Conservation (phyloP, 805 yeast genomes). For the Saccharomyces mikatae region DNA sequence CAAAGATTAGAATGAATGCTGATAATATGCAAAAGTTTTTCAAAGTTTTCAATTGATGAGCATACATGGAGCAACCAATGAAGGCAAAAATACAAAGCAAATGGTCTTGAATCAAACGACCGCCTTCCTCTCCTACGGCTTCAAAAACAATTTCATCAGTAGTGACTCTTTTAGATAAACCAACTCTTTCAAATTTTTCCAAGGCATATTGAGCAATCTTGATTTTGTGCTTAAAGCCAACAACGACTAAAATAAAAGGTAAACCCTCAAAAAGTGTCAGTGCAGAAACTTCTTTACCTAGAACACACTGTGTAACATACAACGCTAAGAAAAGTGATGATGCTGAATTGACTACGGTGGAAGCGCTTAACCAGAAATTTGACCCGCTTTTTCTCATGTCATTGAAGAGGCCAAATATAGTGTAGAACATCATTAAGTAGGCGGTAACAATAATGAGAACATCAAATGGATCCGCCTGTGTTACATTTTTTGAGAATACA, state of each 20-base stretch:
- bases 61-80: conserved; percentile 53
- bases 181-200: conserved; percentile 29
- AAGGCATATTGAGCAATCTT: conserved; percentile 56
- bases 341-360: conserved; percentile 69
- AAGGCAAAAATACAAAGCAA: conserved; percentile 64
- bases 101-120: conserved; percentile 57
- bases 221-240: conserved; percentile 85
- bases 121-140: conserved; percentile 33
- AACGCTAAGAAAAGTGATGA: conserved; percentile 80
- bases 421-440: conserved; percentile 80
- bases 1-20: conserved; percentile 61
- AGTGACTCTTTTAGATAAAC: conserved; percentile 27
- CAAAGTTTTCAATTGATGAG: conserved; percentile 62
- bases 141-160: conserved; percentile 27
- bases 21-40: conserved; percentile 73
- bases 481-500: conserved; percentile 40
- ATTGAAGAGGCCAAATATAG: conserved; percentile 62
- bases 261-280: conserved; percentile 79
- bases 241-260: conserved; percentile 84
- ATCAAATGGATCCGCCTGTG: conserved; percentile 80
- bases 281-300: conserved; percentile 58
- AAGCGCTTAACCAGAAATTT: conserved; percentile 75
- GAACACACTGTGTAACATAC: conserved; percentile 46
- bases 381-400: conserved; percentile 77
- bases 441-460: conserved; percentile 71